phyloP scores from a whole-genome alignment of 1,284 basidiomycete genomes.

The Ganoderma lingzhi region DNA sequence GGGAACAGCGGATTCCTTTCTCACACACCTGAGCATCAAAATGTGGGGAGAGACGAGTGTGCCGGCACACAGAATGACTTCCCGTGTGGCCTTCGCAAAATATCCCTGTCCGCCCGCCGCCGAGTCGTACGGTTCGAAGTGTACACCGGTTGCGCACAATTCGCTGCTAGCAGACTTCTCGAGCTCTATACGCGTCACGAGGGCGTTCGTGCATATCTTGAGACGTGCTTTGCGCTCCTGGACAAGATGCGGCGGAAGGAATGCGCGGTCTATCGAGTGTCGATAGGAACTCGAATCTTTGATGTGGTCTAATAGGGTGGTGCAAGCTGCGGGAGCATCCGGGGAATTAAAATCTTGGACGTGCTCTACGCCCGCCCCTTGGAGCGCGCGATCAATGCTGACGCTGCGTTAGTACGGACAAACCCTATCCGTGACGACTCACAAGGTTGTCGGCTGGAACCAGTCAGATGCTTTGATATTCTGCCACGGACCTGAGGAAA shows the following conservation, averaged over 20 bases:
- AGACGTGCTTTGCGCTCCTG: constrained; percentile 28
- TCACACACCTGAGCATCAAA: constrained; percentile 42
- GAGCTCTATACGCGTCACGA: constrained; percentile 34
- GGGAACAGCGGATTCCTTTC: not conserved
- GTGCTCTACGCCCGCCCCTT: constrained; percentile 33
- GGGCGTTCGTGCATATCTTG: constrained; percentile 39
- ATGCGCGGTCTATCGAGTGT: constrained; percentile 39
- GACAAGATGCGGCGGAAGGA: constrained; percentile 37
- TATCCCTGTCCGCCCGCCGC: constrained; percentile 14
- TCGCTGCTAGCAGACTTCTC: not conserved
- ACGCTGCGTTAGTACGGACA: not conserved
- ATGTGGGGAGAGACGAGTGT: constrained; percentile 44
- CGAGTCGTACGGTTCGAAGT: constrained; percentile 23
- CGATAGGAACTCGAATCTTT: constrained; percentile 35
- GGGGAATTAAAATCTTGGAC: constrained; percentile 41
- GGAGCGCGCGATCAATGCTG: constrained; percentile 29
- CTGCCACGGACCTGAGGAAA: not conserved
- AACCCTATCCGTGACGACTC: not conserved
- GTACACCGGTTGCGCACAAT: constrained; percentile 23
- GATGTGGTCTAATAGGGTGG: constrained; percentile 34
- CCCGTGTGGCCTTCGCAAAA: constrained; percentile 35
- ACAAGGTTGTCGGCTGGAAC: not conserved
- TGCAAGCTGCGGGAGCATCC: constrained; percentile 32
- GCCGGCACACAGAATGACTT: constrained; percentile 45
- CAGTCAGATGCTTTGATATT: not conserved